Evolutionary conservation across 371 early-diverging fungal species (phyloP), one percentile per base, ranked within the genome.

Genomic region (Mucor plumbeus): DNA sequence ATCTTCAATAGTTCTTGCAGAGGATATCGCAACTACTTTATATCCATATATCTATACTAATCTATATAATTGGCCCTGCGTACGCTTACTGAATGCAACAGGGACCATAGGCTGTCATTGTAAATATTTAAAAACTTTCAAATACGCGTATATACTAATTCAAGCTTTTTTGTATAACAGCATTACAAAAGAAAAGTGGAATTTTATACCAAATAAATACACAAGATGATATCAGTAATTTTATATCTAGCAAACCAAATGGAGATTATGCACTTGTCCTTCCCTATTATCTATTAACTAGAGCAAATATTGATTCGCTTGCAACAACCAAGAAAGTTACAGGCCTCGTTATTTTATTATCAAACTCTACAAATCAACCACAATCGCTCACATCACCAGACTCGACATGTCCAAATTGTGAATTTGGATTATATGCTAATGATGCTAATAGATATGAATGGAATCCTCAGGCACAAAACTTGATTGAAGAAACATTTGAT

Each of bases 341-440:
- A 26, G 82, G 82, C 5, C 39, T 82, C 7, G 69, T 82, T 7
- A 70, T 69, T 0, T 31, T 75, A 38, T 41, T 75, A 31, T 47
- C 67, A 21, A 41, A 40, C 33, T 33, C 61, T 15, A 61, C 59
- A 4, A 59, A 58, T 26, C 34, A 7, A 35, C 6, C 35, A 36
- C 36, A 7, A 34, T 26, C 31, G 14, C 34, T 63, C 1, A 15
- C 54, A 21, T 93, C 93, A 4, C 87, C 89, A 0, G 94, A 93
- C 58, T 59, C 76, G 6, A 71, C 75, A 4, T 91, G 90, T 70
- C 94, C 94, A 4, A 91, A 91, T 58, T 91, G 89, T 60, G 75
- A 88, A 61, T 91, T 79, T 79, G 91, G 91, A 13, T 76, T 92
- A 5, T 92, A 92, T 73, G 87, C 88, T 10, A 81, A 86, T 47